Evolutionary conservation across 139 green algal genomes (phyloP), one percentile per base, ranked within the genome.

Genomic region (Chlorella sorokiniana): DNA sequence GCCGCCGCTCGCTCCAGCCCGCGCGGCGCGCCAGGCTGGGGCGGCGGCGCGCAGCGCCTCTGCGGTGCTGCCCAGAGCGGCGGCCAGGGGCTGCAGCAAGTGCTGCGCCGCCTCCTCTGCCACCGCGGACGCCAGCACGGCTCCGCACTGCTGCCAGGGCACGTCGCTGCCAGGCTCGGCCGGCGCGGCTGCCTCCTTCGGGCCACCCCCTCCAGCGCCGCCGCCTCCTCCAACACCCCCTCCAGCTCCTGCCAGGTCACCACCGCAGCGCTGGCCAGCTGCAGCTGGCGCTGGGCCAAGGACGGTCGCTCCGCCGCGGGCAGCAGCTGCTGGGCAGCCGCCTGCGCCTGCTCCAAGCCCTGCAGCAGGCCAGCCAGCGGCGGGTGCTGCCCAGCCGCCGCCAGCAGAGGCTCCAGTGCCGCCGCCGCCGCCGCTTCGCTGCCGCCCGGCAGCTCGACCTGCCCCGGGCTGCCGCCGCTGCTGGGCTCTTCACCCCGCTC

Each of bases 1-100:
- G 61, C n/a, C 25, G 45, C 22, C 25, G 33, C 62, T 3, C 20
- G 63, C 1, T 67, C 62, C 33, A 82, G 77, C 20, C 73, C 0
- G 73, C 73, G 27, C 54, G 35, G 27, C n/a, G 73, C 23, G 37
- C 54, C 73, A 79, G 73, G 73, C 77, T 82, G 44, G 63, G 45
- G 56, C 75, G 10, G 63, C 25, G 29, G 45, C 77, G 10, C 77
- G 63, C 64, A 75, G 77, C 23, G 51, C 59, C 42, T 44, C 35
- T 6, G 63, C 77, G 8, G 63, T 75, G 63, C 31, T 33, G 9
- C 11, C 63, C 44, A 82, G 27, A 1, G 45, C 44, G 14, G 51
- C 63, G 18, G 63, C 77, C 35, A 75, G 25, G 9, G 77, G 33
- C 8, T 44, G 44, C 76, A 82, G 63, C 42, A 82, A 42, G 62